These are phyloP conservation scores for Prunus kanzakura DNA, from an alignment of 306 rosid genomes.

Conservation along the genomic window DNA sequence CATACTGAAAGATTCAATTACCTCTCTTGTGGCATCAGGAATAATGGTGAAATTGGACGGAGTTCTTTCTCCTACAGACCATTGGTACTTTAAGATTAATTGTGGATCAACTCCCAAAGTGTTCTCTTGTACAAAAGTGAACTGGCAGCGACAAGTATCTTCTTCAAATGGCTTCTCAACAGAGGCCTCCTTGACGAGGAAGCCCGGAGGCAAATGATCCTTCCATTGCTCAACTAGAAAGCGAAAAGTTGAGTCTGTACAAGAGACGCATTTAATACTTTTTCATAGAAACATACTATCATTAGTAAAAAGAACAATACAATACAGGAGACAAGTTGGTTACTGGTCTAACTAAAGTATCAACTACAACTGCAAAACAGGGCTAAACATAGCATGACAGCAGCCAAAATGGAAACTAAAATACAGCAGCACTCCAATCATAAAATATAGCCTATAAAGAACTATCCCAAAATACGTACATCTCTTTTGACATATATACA, in stretches of 20 bases:
- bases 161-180: constrained; percentile 85
- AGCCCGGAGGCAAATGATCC: constrained; percentile 69
- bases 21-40: constrained; percentile 82
- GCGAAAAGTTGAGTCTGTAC: constrained; percentile 69
- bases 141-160: constrained; percentile 85
- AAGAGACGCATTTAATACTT: constrained; percentile 14
- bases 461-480: not conserved
- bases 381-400: not conserved
- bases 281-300: not conserved
- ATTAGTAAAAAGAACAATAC: not conserved
- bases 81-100: constrained; percentile 70
- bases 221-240: constrained; percentile 91
- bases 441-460: not conserved
- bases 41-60: constrained; percentile 60
- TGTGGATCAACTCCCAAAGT: constrained; percentile 37
- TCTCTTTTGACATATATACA: not conserved
- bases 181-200: constrained; percentile 66
- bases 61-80: constrained; percentile 82
- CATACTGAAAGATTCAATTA: constrained; percentile 29
- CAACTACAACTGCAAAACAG: not conserved
- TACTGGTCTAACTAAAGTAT: not conserved
- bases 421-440: not conserved
- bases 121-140: constrained; percentile 60
- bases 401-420: not conserved
- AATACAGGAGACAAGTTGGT: not conserved